Conservation (phyloP, 345 rosid species). For the Crucihimalaya himalaica region DNA sequence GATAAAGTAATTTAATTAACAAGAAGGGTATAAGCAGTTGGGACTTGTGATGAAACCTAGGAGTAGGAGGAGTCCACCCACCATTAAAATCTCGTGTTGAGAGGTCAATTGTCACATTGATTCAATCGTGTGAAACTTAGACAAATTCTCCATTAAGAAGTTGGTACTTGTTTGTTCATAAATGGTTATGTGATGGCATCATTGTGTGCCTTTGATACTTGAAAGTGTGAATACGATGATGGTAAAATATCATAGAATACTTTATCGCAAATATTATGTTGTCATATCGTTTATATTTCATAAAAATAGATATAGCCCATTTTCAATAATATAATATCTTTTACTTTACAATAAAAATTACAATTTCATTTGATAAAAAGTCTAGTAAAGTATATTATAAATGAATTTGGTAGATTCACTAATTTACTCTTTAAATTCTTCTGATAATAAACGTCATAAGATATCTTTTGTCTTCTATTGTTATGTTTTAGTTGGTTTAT, state of each 20-base stretch:
- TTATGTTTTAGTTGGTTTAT: neutral
- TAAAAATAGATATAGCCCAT: neutral
- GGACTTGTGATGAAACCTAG: neutral
- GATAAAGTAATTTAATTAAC: neutral
- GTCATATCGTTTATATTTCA: neutral
- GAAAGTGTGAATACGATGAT: neutral
- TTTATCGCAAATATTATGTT: neutral
- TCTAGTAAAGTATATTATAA: neutral
- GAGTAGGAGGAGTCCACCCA: conserved; percentile 18
- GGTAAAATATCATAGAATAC: neutral
- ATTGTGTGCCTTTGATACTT: neutral
- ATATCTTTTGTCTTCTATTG: neutral
- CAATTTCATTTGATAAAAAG: neutral
- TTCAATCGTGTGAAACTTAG: neutral
- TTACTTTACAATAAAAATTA: neutral
- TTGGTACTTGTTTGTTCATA: conserved; percentile 3
- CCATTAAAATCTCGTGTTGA: conserved; percentile 13
- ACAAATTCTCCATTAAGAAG: conserved; percentile 15
- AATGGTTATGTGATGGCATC: conserved; percentile 14
- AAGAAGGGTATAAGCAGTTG: too few relatives aligned
- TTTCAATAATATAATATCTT: neutral
- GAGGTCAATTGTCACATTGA: conserved; percentile 11
- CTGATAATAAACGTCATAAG: neutral
- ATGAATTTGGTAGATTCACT: neutral
- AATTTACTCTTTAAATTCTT: neutral